A percentile compares a stretch with the other conserved stretches of the same genome.
phyloP scores from a whole-genome alignment of 2,329 filamentous ascomycete species.

The Pyrenochaeta sp. region DNA sequence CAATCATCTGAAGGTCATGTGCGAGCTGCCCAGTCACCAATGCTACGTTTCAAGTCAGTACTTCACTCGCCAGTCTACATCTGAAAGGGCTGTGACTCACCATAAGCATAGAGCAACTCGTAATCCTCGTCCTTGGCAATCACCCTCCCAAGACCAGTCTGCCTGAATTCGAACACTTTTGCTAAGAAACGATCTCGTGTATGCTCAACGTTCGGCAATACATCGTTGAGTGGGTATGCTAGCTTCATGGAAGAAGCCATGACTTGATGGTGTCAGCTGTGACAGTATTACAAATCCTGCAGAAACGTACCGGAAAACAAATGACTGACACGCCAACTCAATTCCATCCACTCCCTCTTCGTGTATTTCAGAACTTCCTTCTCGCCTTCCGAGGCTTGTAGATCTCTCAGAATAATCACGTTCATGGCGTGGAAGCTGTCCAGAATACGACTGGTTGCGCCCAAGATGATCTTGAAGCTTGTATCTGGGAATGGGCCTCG shows the following conservation, averaged over 20 bases:
- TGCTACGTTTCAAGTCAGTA: slow-evolving; percentile 50
- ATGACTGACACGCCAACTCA: slow-evolving; percentile 91
- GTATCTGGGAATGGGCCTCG: slow-evolving; percentile 83
- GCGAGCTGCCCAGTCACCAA: slow-evolving; percentile 68
- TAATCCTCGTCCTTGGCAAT: slow-evolving; percentile 79
- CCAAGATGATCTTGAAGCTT: slow-evolving; percentile 76
- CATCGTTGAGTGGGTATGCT: slow-evolving; percentile 90
- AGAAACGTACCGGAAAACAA: slow-evolving; percentile 66
- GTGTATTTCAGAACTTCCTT: slow-evolving; percentile 82
- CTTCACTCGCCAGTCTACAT: too few relatives aligned
- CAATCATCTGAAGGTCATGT: slow-evolving; percentile 62
- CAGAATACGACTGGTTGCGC: slow-evolving; percentile 81
- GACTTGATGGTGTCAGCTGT: slow-evolving; percentile 57
- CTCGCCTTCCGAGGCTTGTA: slow-evolving; percentile 79
- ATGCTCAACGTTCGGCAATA: slow-evolving; percentile 81
- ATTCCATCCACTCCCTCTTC: slow-evolving; percentile 75
- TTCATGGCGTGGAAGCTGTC: slow-evolving; percentile 98
- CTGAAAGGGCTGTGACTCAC: slow-evolving; percentile 55
- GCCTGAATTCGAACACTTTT: slow-evolving; percentile 86
- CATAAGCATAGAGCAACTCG: slow-evolving; percentile 91
- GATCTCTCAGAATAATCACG: slow-evolving; percentile 83
- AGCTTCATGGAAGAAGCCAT: slow-evolving; percentile 93
- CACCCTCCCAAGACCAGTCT: slow-evolving; percentile 63
- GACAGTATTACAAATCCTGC: neutral
- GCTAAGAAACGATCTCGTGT: slow-evolving; percentile 83